Evolutionary conservation across 2,329 filamentous ascomycete genomes (phyloP).

Genomic region (Blastomyces emzantsi): DNA sequence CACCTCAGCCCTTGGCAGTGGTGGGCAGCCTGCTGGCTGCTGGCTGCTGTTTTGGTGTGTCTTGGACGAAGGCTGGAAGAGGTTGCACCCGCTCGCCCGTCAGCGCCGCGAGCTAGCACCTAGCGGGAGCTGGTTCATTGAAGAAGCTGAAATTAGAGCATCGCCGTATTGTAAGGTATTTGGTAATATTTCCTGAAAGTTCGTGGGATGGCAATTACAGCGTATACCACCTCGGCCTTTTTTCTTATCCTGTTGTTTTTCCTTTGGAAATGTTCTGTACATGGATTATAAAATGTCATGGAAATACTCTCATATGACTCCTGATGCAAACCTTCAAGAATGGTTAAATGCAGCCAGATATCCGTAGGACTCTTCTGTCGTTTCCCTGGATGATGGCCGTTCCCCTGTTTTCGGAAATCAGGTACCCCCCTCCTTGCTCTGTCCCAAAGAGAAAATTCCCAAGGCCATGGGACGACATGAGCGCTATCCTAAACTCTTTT

Average conservation of each 20-base stretch:
- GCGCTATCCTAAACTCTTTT: background rate
- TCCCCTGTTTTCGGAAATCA: background rate
- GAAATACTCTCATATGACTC: too few species aligned
- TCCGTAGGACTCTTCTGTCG: too few species aligned
- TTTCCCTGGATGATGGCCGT: too few species aligned
- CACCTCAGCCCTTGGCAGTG: background rate
- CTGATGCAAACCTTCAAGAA: too few species aligned
- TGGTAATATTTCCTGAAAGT: background rate
- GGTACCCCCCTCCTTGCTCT: background rate
- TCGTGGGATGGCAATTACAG: background rate
- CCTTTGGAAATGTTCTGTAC: too few species aligned
- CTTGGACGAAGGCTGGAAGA: background rate
- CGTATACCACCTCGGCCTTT: too few species aligned
- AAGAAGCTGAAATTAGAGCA: background rate
- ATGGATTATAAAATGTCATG: too few species aligned
- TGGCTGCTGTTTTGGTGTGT: background rate
- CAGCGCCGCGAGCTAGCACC: background rate
- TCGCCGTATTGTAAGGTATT: background rate
- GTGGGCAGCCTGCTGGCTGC: background rate
- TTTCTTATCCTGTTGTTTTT: too few species aligned
- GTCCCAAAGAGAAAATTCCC: background rate
- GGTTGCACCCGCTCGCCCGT: constrained; percentile 6
- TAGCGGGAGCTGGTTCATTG: background rate
- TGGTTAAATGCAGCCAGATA: too few species aligned
- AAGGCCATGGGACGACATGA: background rate